Percentiles rank a stretch among this genome's conserved stretches.
Conservation (phyloP, 176 grass and related monocot species). For the Melocanna baccifera region DNA sequence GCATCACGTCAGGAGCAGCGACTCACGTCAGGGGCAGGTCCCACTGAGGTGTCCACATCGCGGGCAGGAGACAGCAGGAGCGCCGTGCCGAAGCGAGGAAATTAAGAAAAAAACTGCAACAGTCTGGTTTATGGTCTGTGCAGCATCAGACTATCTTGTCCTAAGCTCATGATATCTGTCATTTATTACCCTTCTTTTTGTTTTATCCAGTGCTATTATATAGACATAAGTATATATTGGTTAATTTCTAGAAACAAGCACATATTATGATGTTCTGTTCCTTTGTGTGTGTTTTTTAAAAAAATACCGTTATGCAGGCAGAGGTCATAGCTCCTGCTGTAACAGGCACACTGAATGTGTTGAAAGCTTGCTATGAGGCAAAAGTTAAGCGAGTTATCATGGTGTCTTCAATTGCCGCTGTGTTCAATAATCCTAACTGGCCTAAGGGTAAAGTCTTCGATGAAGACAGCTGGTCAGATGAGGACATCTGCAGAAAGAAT, state of each 20-base stretch:
- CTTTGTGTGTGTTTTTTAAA: not conserved
- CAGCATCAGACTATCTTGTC: not conserved
- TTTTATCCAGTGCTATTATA: not conserved
- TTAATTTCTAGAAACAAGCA: not conserved
- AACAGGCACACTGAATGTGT: conserved; percentile 71
- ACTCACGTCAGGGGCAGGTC: too few relatives aligned
- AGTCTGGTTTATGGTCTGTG: not conserved
- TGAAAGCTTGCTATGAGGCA: conserved; percentile 64
- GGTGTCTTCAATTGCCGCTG: conserved; percentile 50
- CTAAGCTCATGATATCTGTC: not conserved
- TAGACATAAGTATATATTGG: not conserved
- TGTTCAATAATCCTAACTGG: conserved; percentile 53
- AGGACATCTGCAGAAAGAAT: conserved; percentile 59
- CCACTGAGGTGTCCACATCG: too few relatives aligned
- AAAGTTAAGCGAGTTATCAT: conserved; percentile 72
- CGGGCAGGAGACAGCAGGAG: too few relatives aligned
- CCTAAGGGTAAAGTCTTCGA: conserved; percentile 52
- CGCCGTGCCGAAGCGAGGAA: too few relatives aligned
- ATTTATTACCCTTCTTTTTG: not conserved
- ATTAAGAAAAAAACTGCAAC: too few relatives aligned
- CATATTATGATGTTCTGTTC: not conserved
- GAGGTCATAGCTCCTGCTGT: conserved; percentile 68
- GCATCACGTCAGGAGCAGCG: too few relatives aligned
- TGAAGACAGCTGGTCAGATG: conserved; percentile 75
- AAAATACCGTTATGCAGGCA: conserved; percentile 29